Conservation (phyloP, 768 basidiomycete genomes). For the Russula lepida region DNA sequence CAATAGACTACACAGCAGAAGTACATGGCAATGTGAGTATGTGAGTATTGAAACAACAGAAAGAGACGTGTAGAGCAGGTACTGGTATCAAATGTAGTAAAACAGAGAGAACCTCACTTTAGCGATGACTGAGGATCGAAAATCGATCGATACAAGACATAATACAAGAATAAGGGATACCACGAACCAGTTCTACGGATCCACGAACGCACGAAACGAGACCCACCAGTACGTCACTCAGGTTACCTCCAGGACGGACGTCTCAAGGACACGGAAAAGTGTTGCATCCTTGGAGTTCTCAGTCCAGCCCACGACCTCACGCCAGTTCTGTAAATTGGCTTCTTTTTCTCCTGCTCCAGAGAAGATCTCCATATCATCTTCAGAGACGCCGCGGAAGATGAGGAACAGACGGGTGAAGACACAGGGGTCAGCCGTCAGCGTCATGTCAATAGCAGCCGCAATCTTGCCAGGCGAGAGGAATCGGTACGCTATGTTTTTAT, state of each 20-base stretch:
- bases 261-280: conserved; percentile 73
- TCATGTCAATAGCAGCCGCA: conserved; percentile 80
- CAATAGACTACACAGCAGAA: conserved; percentile 16
- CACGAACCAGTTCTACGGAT: conserved; percentile 4
- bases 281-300: conserved; percentile 69
- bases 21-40: conserved; percentile 12
- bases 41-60: conserved; percentile 16
- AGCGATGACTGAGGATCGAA: not conserved
- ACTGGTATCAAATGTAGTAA: conserved; percentile 7
- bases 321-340: conserved; percentile 73
- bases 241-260: conserved; percentile 64
- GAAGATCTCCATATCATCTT: conserved; percentile 71
- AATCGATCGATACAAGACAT: conserved; percentile 7
- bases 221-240: conserved; percentile 24
- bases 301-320: conserved; percentile 71
- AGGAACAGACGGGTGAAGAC: conserved; percentile 79
- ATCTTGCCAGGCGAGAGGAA: conserved; percentile 74
- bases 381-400: conserved; percentile 74
- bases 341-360: conserved; percentile 80
- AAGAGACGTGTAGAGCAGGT: not conserved
- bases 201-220: not conserved
- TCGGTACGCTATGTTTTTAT: conserved; percentile 87
- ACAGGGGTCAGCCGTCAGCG: conserved; percentile 72
- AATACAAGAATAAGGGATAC: conserved; percentile 20
- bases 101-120: conserved; percentile 1